Percentiles rank a stretch among this genome's conserved stretches.
These are phyloP conservation scores for Xylaria cubensis DNA, from an alignment of 495 filamentous ascomycete genomes.

Conservation along the genomic window DNA sequence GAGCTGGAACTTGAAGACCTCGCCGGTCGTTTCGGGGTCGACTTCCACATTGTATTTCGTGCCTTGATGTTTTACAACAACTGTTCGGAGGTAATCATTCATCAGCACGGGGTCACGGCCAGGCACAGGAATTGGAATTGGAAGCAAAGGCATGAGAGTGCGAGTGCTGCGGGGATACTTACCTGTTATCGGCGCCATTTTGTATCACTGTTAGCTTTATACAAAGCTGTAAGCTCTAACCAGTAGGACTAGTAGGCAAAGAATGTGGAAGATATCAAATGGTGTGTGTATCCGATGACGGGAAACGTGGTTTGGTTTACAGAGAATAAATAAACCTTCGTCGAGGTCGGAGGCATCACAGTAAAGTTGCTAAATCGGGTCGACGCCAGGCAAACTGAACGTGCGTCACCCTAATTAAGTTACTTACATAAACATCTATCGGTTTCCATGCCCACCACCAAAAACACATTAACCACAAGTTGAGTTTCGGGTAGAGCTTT, in stretches of 20 bases:
- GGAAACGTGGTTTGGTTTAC: not conserved
- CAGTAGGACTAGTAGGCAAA: not conserved
- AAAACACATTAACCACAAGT: not conserved
- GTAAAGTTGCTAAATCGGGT: constrained; percentile 5
- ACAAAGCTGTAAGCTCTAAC: not conserved
- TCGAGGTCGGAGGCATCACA: not conserved
- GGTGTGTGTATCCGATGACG: not conserved
- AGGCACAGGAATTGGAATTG: not conserved
- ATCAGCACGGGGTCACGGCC: not conserved
- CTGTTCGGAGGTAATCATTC: constrained; percentile 49
- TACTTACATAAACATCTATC: constrained; percentile 27
- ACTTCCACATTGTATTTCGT: constrained; percentile 94
- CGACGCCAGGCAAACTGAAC: constrained; percentile 36
- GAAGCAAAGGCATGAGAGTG: not conserved
- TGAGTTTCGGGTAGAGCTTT: not conserved
- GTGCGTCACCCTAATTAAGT: constrained; percentile 39
- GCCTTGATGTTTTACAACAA: constrained; percentile 92
- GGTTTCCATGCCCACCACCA: constrained; percentile 26
- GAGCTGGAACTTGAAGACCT: constrained; percentile 93
- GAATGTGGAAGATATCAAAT: not conserved
- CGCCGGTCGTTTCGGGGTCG: constrained; percentile 82
- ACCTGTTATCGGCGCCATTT: constrained; percentile 71
- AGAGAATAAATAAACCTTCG: not conserved
- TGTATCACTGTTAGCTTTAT: constrained; percentile 26
- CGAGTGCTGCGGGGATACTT: constrained; percentile 35